These are phyloP conservation scores for Atalantia buxifolia DNA, from an alignment of 345 rosid genomes.

Conservation along the genomic window DNA sequence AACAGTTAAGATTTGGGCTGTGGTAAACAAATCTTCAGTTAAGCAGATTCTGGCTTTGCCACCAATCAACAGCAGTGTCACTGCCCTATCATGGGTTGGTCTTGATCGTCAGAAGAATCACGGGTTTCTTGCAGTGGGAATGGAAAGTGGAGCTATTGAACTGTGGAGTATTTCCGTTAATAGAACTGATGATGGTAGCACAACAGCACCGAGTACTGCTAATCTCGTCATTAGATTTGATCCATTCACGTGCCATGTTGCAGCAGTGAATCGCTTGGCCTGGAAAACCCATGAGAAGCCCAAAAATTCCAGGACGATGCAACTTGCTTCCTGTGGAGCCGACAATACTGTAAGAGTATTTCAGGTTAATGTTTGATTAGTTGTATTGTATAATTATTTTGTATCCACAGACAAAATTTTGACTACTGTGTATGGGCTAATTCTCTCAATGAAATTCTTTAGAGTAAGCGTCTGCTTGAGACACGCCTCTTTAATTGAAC, in stretches of 20 bases:
- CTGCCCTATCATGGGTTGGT: constrained; percentile 82
- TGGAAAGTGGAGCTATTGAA: constrained; percentile 77
- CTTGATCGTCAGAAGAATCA: constrained; percentile 44
- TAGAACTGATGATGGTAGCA: constrained; percentile 25
- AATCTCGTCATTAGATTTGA: constrained; percentile 39
- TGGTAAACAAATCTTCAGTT: constrained; percentile 40
- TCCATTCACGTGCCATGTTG: constrained; percentile 71
- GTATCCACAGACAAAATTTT: constrained; percentile 1
- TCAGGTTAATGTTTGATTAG: constrained; percentile 38
- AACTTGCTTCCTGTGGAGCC: constrained; percentile 79
- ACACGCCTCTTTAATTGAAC: background rate
- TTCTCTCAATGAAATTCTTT: background rate
- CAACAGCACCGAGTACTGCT: constrained; percentile 25
- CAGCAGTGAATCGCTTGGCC: constrained; percentile 66
- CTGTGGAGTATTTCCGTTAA: constrained; percentile 47
- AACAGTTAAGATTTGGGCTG: constrained; percentile 88
- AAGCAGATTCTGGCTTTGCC: constrained; percentile 56
- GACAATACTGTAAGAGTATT: constrained; percentile 85
- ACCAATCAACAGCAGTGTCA: constrained; percentile 71
- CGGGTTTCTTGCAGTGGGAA: constrained; percentile 73
- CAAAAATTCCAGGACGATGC: constrained; percentile 28
- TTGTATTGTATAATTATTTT: background rate
- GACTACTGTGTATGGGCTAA: background rate
- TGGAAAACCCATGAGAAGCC: constrained; percentile 53
- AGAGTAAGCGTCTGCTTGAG: background rate